A percentile compares a stretch with the other conserved stretches of the same genome.
Conservation (phyloP, 2,329 filamentous ascomycete species). For the Didymella keratinophila region DNA sequence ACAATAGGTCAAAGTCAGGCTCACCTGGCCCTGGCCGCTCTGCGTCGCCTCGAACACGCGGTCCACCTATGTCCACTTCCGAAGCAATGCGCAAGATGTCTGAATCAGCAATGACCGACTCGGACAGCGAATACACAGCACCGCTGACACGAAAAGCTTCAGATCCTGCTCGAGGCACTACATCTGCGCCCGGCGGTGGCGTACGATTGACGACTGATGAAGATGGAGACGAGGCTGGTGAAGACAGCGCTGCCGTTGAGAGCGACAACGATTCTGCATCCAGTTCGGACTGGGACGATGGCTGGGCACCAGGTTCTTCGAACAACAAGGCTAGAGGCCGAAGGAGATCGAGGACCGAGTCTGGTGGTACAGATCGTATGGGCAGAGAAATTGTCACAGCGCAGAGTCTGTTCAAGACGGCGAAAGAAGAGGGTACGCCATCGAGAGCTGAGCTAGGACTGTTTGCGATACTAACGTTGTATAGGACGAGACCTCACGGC, state of each 20-base stretch:
- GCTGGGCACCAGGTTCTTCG: conserved; percentile 44
- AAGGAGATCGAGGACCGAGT: conserved; percentile 47
- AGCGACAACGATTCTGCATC: conserved; percentile 67
- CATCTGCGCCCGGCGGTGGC: conserved; percentile 57
- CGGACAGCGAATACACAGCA: conserved; percentile 12
- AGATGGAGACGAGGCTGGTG: conserved; percentile 62
- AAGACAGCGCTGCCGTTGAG: conserved; percentile 67
- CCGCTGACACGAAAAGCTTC: conserved; percentile 57
- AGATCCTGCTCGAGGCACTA: conserved; percentile 50
- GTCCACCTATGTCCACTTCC: conserved; percentile 13
- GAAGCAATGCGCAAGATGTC: conserved; percentile 24
- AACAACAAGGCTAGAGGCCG: conserved; percentile 51
- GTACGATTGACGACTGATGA: conserved; percentile 62
- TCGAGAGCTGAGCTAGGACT: neutral
- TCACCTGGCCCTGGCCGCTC: conserved; percentile 51
- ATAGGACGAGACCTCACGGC: conserved; percentile 59
- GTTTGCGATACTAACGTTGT: conserved; percentile 17
- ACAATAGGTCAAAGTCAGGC: conserved; percentile 49
- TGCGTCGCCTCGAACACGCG: conserved; percentile 43
- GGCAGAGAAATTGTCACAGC: conserved; percentile 53
- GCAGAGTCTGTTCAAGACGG: conserved; percentile 73
- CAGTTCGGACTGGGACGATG: conserved; percentile 71
- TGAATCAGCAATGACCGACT: conserved; percentile 22
- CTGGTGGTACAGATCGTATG: conserved; percentile 47
- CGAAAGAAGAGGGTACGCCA: conserved; percentile 77